phyloP scores from a whole-genome alignment of 1,284 basidiomycete species.

The Pyrrhoderma lamaoense region DNA sequence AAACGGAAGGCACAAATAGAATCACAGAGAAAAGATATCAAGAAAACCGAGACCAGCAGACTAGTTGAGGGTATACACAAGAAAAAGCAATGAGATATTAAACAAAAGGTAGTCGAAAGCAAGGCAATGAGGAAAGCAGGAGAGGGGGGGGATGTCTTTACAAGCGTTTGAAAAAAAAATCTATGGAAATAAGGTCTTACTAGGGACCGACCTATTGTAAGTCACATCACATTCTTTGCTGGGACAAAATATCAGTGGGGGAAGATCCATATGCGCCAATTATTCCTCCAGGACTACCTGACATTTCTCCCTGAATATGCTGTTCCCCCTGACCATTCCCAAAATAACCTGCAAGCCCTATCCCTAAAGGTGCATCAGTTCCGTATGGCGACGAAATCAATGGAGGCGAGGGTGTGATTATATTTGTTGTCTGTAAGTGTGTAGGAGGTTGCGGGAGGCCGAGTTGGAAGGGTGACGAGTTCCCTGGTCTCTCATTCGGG shows the following conservation, averaged over 20 bases:
- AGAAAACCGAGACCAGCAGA: not conserved
- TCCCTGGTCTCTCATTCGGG: constrained; percentile 4
- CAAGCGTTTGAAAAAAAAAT: not conserved
- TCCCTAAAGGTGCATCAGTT: constrained; percentile 8
- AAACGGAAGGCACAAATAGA: not conserved
- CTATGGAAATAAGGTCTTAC: not conserved
- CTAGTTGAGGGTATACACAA: not conserved
- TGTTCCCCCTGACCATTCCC: constrained; percentile 7
- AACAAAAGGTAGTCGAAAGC: not conserved
- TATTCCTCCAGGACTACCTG: constrained; percentile 3
- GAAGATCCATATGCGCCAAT: constrained; percentile 8
- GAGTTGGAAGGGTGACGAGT: constrained; percentile 3
- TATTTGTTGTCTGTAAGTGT: constrained; percentile 8
- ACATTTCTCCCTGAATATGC: too few species aligned
- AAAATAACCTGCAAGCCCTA: constrained; percentile 6
- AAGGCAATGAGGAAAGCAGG: not conserved
- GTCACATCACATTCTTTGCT: constrained; percentile 4
- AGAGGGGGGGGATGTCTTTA: too few species aligned
- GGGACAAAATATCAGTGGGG: not conserved
- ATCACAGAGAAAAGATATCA: not conserved
- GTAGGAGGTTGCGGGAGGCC: constrained; percentile 1
- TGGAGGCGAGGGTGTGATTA: constrained; percentile 14
- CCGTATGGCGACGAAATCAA: constrained; percentile 14
- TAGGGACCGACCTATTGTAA: not conserved
- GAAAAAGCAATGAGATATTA: not conserved